Evolutionary conservation across 495 filamentous ascomycete species (phyloP).

Genomic region (Bathelium albidoporum): DNA sequence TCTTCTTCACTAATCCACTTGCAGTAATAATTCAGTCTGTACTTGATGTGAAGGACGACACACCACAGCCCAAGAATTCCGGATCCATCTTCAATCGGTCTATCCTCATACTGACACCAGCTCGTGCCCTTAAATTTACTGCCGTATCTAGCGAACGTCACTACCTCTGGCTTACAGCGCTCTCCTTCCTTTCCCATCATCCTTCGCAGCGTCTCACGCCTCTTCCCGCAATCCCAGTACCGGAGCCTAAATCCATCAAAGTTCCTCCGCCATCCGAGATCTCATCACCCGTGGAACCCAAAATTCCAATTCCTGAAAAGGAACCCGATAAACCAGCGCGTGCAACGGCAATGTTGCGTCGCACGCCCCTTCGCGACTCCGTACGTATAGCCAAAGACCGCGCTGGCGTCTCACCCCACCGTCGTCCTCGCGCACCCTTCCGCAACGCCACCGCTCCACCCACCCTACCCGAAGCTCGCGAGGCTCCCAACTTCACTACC

Average conservation of each 20-base stretch:
- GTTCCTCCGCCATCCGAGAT: neutral
- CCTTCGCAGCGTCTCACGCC: constrained; percentile 43
- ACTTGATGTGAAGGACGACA: constrained; percentile 91
- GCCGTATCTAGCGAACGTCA: constrained; percentile 73
- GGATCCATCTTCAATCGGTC: constrained; percentile 73
- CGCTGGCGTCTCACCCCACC: constrained; percentile 37
- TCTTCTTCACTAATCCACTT: constrained; percentile 18
- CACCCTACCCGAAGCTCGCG: neutral
- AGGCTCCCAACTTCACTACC: neutral
- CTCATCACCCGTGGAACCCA: constrained; percentile 27
- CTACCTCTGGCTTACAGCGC: constrained; percentile 86
- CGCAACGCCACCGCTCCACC: constrained; percentile 10
- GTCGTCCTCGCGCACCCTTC: constrained; percentile 14
- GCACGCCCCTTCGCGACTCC: constrained; percentile 73
- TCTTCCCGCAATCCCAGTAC: constrained; percentile 17
- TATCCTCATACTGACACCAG: constrained; percentile 87
- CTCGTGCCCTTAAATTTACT: constrained; percentile 92
- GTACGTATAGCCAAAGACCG: constrained; percentile 81
- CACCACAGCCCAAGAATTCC: constrained; percentile 66
- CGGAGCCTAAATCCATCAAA: neutral
- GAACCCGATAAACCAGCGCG: constrained; percentile 25
- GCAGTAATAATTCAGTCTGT: constrained; percentile 92
- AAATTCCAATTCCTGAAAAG: constrained; percentile 42
- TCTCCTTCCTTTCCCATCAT: constrained; percentile 85
- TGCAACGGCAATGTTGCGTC: constrained; percentile 37